Conservation (phyloP, 345 rosid genomes). For the Abelmoschus esculentus region DNA sequence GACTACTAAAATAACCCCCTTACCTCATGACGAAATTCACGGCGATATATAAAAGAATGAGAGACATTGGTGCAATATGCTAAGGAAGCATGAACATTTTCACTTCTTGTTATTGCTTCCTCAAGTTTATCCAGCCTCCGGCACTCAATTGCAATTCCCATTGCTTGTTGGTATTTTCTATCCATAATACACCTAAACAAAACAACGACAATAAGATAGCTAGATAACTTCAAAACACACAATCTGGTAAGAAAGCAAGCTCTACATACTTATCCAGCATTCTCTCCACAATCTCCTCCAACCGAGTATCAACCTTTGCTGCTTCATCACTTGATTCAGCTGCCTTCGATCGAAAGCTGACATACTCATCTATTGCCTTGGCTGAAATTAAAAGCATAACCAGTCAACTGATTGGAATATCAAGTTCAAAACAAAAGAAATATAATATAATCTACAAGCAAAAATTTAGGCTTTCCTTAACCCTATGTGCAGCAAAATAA, state of each 20-base stretch:
- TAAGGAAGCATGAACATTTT: conserved; percentile 75
- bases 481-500: background rate
- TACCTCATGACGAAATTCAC: conserved; percentile 93
- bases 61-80: conserved; percentile 81
- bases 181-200: conserved; percentile 73
- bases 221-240: conserved; percentile 5
- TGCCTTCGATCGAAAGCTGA: conserved; percentile 74
- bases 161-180: conserved; percentile 96
- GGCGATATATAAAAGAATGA: conserved; percentile 78
- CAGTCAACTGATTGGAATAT: background rate
- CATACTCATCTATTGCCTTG: conserved; percentile 98
- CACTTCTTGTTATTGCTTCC: conserved; percentile 90
- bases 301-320: conserved; percentile 67
- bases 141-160: conserved; percentile 99
- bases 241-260: background rate
- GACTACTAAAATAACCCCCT: conserved; percentile 12
- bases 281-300: conserved; percentile 96
- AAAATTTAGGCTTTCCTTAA: background rate
- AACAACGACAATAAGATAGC: conserved; percentile 11
- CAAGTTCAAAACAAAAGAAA: background rate
- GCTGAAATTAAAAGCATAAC: conserved; percentile 41
- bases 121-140: conserved; percentile 93
- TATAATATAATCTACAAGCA: background rate
- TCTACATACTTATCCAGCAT: conserved; percentile 88
- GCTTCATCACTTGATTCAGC: conserved; percentile 59